Percentiles rank a stretch among this genome's conserved stretches.
Evolutionary conservation across 1,284 basidiomycete species (phyloP).

Genomic region (Inonotus obliquus): DNA sequence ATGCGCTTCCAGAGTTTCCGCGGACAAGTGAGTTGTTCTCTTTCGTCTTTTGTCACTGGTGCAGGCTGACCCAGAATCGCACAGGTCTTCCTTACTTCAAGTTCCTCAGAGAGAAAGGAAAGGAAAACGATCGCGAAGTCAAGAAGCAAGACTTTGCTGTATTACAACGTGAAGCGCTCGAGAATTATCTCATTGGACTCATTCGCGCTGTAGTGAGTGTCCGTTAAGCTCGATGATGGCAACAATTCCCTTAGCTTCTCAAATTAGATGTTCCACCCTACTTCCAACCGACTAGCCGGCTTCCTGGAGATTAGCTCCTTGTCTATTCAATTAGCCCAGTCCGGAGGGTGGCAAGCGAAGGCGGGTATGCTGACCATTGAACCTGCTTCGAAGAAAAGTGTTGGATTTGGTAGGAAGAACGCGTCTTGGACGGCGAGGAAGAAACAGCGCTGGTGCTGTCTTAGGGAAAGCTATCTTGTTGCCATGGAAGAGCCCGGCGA

Average conservation of each 20-base stretch:
- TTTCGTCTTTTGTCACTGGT: not conserved
- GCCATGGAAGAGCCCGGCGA: conserved; percentile 85
- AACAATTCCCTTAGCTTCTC: not conserved
- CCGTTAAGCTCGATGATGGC: conserved; percentile 5
- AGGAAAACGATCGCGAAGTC: conserved; percentile 46
- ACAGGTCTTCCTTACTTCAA: conserved; percentile 85
- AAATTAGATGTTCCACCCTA: conserved; percentile 94
- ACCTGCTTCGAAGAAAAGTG: conserved; percentile 41
- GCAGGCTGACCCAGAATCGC: not conserved
- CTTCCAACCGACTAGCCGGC: conserved; percentile 87
- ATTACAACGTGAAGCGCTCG: conserved; percentile 75
- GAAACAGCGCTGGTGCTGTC: conserved; percentile 87
- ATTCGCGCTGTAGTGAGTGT: conserved; percentile 81
- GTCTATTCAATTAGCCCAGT: conserved; percentile 78
- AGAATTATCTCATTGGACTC: conserved; percentile 86
- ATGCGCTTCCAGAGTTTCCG: conserved; percentile 91
- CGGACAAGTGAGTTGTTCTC: conserved; percentile 58
- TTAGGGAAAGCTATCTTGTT: conserved; percentile 91
- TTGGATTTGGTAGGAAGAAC: conserved; percentile 59
- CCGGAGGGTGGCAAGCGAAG: conserved; percentile 84
- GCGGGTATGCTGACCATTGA: conserved; percentile 79
- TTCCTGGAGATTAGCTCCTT: conserved; percentile 95
- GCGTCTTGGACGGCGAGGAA: conserved; percentile 66
- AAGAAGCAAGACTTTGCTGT: conserved; percentile 74
- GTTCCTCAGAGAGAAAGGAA: conserved; percentile 59